Conservation (phyloP, 192 early-diverging fungal genomes). For the Linnemannia schmuckeri region DNA sequence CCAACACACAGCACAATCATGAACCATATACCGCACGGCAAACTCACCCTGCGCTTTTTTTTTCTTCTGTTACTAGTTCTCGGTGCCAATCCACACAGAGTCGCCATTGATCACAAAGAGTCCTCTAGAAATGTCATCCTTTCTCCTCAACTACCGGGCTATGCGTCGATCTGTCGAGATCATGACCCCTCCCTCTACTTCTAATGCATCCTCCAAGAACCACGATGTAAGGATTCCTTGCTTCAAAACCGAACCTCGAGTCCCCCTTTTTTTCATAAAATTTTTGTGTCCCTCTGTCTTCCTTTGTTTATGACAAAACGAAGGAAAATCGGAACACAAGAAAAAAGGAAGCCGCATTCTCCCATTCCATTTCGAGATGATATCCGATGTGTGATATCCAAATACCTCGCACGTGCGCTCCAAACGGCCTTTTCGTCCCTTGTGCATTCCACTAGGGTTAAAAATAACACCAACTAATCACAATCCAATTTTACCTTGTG, state of each 20-base stretch:
- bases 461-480: background rate
- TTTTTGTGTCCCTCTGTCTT: background rate
- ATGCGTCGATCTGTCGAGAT: slow-evolving; percentile 55
- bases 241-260: background rate
- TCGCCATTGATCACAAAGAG: slow-evolving; percentile 38
- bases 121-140: slow-evolving; percentile 43
- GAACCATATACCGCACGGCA: background rate
- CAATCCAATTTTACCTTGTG: slow-evolving; percentile 1
- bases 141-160: slow-evolving; percentile 38
- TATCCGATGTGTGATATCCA: background rate
- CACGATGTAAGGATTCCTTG: slow-evolving; percentile 1
- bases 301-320: background rate
- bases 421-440: background rate
- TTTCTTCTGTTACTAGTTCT: slow-evolving; percentile 21
- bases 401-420: background rate
- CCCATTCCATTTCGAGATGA: background rate
- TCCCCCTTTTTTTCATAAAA: background rate
- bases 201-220: background rate
- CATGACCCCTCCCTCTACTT: slow-evolving; percentile 32
- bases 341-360: background rate
- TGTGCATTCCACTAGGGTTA: background rate
- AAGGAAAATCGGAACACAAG: background rate
- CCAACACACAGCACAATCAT: background rate
- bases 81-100: slow-evolving; percentile 53
- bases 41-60: background rate